Evolutionary conservation across 306 rosid species (phyloP), one percentile per base, ranked within the genome.

Genomic region (Chamaecrista fasciculata): DNA sequence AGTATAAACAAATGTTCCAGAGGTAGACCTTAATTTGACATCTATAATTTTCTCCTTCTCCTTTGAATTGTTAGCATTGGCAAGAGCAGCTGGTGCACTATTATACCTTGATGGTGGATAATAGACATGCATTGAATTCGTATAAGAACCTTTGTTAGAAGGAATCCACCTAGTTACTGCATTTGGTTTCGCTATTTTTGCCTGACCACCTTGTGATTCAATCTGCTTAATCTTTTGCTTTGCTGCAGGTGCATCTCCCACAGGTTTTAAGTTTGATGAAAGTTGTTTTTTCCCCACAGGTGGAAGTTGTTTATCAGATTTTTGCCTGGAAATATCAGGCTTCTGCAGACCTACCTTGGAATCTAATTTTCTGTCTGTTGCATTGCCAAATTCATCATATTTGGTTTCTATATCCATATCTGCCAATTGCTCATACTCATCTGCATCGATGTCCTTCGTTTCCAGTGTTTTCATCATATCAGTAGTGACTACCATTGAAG

Each of bases 111-210:
- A 62, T 12, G 89, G 82, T 80, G 96, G 96, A 84, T 90, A 83
- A 10, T 74, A 79, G 47, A 86, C 85, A 43, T 83, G 91, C 89
- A 82, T 77, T 66, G 96, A 85, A 72, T 85, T 82, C 19, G 72
- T 55, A 62, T 76, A 77, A 33, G 88, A 84, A 59, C 83, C 96
- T 78, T 86, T 85, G 74, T 82, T 89, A 67, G 91, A 36, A 56
- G 98, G 87, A 71, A 82, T 79, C 97, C 90, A 88, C 86, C 87
- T 81, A 60, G 94, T 69, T 61, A 80, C 43, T 29, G 84, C 83
- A 81, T 78, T 81, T 67, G 87, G 78, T 76, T 82, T 93, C 31
- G 86, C 84, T 67, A 61, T 63, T 69, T 86, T 90, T 80, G 44
- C 82, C 58, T 59, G 74, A 74, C 76, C 59, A 51, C 82, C 85